These are phyloP conservation scores for Astrothelium macrocarpum DNA, from an alignment of 495 filamentous ascomycete species.

Conservation along the genomic window DNA sequence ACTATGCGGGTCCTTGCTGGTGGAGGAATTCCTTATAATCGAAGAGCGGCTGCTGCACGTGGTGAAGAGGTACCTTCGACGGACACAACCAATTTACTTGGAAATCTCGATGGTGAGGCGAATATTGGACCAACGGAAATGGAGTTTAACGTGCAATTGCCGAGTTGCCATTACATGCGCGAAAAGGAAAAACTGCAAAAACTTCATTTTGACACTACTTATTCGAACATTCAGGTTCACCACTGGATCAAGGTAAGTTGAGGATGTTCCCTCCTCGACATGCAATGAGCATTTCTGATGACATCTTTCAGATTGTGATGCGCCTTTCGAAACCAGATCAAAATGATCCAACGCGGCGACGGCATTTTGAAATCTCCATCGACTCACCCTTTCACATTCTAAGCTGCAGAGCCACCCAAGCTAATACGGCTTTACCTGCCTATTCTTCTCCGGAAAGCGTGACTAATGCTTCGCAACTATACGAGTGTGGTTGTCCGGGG, in stretches of 20 bases:
- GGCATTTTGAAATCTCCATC: conserved; percentile 98
- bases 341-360: conserved; percentile 68
- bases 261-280: neutral
- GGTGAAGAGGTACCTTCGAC: conserved; percentile 45
- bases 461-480: conserved; percentile 39
- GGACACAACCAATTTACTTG: conserved; percentile 61
- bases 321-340: conserved; percentile 82
- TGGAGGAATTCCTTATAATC: conserved; percentile 65
- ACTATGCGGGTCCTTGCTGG: conserved; percentile 71
- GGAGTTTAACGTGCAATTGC: conserved; percentile 91
- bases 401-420: conserved; percentile 84
- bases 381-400: conserved; percentile 96
- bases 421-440: conserved; percentile 79
- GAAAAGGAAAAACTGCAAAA: conserved; percentile 62
- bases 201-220: conserved; percentile 90
- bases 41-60: conserved; percentile 47
- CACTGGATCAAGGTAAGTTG: conserved; percentile 93
- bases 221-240: conserved; percentile 90
- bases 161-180: conserved; percentile 79
- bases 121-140: conserved; percentile 86
- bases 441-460: conserved; percentile 57
- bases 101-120: conserved; percentile 58
- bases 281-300: conserved; percentile 19
- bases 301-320: conserved; percentile 72
- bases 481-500: conserved; percentile 71